A percentile compares a stretch with the other conserved stretches of the same genome.
These are phyloP conservation scores for Aspergillus hiratsukae DNA, from an alignment of 2,329 filamentous ascomycete genomes.

Conservation along the genomic window DNA sequence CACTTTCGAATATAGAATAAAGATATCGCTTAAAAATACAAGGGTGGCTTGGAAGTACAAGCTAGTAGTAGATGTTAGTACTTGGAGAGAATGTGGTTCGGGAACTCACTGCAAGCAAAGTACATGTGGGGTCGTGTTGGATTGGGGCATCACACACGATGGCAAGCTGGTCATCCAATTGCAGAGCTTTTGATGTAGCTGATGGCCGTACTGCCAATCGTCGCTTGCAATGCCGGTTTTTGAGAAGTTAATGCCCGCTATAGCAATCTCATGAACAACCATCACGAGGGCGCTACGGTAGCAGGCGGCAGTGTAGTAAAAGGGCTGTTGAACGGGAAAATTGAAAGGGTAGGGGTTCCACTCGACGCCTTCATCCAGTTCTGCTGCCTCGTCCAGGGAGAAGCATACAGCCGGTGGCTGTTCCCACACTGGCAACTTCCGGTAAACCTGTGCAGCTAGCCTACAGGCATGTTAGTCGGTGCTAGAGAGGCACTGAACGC, in stretches of 20 bases:
- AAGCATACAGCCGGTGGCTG: slow-evolving; percentile 14
- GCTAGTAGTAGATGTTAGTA: slow-evolving; percentile 7
- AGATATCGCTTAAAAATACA: slow-evolving; percentile 12
- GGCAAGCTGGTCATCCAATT: slow-evolving; percentile 12
- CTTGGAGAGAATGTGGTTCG: too few species aligned
- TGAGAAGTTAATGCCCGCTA: slow-evolving; percentile 10
- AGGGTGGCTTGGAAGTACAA: slow-evolving; percentile 18
- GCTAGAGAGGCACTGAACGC: background rate
- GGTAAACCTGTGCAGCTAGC: slow-evolving; percentile 20
- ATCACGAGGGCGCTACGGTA: slow-evolving; percentile 9
- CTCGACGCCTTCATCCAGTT: slow-evolving; percentile 10
- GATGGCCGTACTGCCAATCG: slow-evolving; percentile 13
- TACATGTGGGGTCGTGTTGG: slow-evolving; percentile 15
- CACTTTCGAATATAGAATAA: slow-evolving; percentile 6
- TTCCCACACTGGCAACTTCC: slow-evolving; percentile 15
- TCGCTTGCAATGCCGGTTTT: background rate
- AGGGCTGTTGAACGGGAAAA: slow-evolving; percentile 8
- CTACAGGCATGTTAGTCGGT: slow-evolving; percentile 7
- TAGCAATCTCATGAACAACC: slow-evolving; percentile 14
- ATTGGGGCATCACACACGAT: slow-evolving; percentile 5
- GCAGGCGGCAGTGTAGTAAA: slow-evolving; percentile 9
- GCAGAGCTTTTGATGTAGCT: slow-evolving; percentile 7
- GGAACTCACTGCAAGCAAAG: slow-evolving; percentile 17
- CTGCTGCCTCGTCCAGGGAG: slow-evolving; percentile 11
- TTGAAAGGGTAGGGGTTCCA: slow-evolving; percentile 16